Conservation (phyloP, 352 stramenopile genomes). For the Pelagophyceae sp. region DNA sequence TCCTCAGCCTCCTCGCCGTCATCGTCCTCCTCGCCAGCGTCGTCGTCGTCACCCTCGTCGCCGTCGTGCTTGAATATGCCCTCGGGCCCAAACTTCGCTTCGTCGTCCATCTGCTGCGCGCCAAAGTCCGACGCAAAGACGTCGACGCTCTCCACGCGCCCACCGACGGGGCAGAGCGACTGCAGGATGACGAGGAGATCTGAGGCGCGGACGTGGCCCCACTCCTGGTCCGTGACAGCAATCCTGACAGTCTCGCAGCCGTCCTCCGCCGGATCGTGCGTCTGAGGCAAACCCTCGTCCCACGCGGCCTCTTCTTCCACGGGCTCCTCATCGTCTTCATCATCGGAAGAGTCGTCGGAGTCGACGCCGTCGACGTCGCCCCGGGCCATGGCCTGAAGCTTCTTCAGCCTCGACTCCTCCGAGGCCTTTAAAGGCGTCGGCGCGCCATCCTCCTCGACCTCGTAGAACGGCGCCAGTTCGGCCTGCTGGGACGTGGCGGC, state of each 20-base stretch:
- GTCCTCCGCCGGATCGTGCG: background rate
- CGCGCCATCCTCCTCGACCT: background rate
- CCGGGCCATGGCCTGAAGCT: background rate
- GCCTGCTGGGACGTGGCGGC: background rate
- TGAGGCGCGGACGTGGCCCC: background rate
- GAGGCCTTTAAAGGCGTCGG: background rate
- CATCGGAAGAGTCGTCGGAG: background rate
- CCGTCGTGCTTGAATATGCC: constrained; percentile 13
- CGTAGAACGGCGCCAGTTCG: constrained; percentile 9
- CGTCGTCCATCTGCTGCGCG: background rate
- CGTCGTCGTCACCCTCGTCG: background rate
- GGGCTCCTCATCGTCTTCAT: background rate
- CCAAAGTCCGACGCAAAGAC: constrained; percentile 4
- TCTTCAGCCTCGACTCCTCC: background rate
- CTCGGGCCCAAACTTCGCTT: background rate
- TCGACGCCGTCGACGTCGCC: constrained; percentile 2
- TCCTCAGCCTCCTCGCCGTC: background rate
- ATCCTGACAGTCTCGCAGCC: background rate
- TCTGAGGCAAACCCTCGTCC: background rate
- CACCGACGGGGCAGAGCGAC: constrained; percentile 5
- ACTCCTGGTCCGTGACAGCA: constrained; percentile 4
- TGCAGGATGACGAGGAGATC: constrained; percentile 1
- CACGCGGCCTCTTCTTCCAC: background rate
- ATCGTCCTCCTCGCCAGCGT: background rate
- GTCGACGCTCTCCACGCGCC: background rate